These are phyloP conservation scores for Daldinia eschscholtzii DNA, from an alignment of 2,329 filamentous ascomycete genomes.

Conservation along the genomic window DNA sequence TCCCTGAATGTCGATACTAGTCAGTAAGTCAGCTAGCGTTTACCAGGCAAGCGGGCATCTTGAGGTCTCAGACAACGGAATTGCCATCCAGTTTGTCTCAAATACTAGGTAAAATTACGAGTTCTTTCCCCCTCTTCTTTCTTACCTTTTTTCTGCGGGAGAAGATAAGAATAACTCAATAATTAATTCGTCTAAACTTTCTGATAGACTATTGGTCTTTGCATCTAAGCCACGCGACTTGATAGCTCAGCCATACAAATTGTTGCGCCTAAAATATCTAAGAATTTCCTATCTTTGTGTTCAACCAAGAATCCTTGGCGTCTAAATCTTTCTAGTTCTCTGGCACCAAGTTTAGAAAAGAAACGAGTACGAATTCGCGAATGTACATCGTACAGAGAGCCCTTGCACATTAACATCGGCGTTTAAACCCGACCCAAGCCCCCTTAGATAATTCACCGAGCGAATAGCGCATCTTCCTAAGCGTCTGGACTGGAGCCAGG, in stretches of 20 bases:
- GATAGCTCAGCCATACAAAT: conserved; percentile 20
- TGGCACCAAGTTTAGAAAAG: conserved; percentile 36
- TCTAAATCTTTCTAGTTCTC: conserved; percentile 7
- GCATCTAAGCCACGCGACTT: conserved; percentile 34
- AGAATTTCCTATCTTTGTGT: conserved; percentile 16
- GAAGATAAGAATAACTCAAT: conserved; percentile 11
- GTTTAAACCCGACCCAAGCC: conserved; percentile 46
- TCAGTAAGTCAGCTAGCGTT: conserved; percentile 20
- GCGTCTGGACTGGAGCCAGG: conserved; percentile 38
- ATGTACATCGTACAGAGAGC: conserved; percentile 20
- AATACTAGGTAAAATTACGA: conserved; percentile 9
- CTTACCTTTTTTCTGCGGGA: neutral
- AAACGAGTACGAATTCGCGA: conserved; percentile 37
- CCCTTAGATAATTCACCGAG: conserved; percentile 36
- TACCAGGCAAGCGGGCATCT: conserved; percentile 15
- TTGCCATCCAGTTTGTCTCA: conserved; percentile 30
- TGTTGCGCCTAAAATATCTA: conserved; percentile 32
- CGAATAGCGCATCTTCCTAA: conserved; percentile 42
- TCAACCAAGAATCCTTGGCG: conserved; percentile 28
- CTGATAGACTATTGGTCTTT: conserved; percentile 14
- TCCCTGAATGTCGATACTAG: conserved; percentile 29
- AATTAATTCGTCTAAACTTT: conserved; percentile 16
- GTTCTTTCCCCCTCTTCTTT: conserved; percentile 16
- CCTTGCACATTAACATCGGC: conserved; percentile 28
- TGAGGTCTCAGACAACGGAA: conserved; percentile 19